These are phyloP conservation scores for Entomortierella lignicola DNA, from an alignment of 192 early-diverging fungal species.

Conservation along the genomic window DNA sequence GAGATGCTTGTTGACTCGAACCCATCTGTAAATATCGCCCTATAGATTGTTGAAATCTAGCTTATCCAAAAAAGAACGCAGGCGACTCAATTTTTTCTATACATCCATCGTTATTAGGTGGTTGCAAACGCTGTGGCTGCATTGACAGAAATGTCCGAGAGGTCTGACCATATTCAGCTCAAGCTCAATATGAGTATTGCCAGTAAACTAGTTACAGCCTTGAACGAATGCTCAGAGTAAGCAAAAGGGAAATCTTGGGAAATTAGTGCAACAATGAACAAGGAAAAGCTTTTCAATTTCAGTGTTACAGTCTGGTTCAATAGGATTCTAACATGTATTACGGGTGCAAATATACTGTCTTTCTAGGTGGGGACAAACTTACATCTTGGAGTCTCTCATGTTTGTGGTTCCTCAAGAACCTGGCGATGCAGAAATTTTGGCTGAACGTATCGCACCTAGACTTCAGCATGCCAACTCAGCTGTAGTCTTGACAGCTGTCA, in stretches of 20 bases:
- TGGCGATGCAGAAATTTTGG: slow-evolving; percentile 89
- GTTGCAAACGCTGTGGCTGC: slow-evolving; percentile 96
- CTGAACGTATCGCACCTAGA: slow-evolving; percentile 90
- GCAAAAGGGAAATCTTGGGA: slow-evolving; percentile 5
- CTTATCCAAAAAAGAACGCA: too few relatives aligned
- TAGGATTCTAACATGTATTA: slow-evolving; percentile 2
- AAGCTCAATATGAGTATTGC: slow-evolving; percentile 87
- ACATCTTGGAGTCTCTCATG: slow-evolving; percentile 93
- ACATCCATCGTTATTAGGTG: slow-evolving; percentile 65
- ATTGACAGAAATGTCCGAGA: slow-evolving; percentile 93
- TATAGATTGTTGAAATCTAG: too few relatives aligned
- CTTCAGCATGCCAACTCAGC: slow-evolving; percentile 96
- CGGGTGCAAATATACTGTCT: background rate
- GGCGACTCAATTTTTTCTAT: background rate
- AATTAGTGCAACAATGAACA: background rate
- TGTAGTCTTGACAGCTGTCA: slow-evolving; percentile 86
- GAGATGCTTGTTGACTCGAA: slow-evolving; percentile 91
- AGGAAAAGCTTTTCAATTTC: background rate
- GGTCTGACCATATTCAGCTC: slow-evolving; percentile 87
- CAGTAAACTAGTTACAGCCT: slow-evolving; percentile 90
- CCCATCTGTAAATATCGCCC: slow-evolving; percentile 71
- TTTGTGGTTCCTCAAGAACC: slow-evolving; percentile 89
- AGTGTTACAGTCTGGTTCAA: background rate
- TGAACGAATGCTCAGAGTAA: slow-evolving; percentile 97
- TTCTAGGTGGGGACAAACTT: slow-evolving; percentile 92